Evolutionary conservation across 306 rosid species (phyloP).

Genomic region (Trichosanthes truncata): DNA sequence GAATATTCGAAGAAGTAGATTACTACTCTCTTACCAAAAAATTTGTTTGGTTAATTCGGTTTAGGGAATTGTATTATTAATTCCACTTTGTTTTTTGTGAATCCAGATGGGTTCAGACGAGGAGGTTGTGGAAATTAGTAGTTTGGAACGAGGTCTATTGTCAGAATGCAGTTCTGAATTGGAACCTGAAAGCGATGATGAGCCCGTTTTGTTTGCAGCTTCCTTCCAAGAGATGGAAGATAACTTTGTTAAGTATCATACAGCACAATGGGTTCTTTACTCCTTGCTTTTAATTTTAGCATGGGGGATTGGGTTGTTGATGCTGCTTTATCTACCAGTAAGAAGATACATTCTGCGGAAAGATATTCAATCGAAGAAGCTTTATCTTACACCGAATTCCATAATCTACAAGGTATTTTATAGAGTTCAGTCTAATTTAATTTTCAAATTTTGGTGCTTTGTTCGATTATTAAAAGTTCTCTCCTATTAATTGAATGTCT

Average conservation of each 20-base stretch:
- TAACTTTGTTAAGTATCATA: slow-evolving; percentile 49
- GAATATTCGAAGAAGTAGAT: background rate
- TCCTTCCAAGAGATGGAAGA: slow-evolving; percentile 72
- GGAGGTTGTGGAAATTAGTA: slow-evolving; percentile 53
- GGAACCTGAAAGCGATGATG: slow-evolving; percentile 28
- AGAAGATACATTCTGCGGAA: slow-evolving; percentile 55
- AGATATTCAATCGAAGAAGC: slow-evolving; percentile 63
- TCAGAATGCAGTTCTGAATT: slow-evolving; percentile 15
- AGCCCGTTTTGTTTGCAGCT: slow-evolving; percentile 45
- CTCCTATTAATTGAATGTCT: background rate
- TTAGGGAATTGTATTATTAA: background rate
- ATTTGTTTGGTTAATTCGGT: background rate
- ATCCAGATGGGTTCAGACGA: slow-evolving; percentile 31
- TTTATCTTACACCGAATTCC: slow-evolving; percentile 65
- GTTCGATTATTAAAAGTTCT: background rate
- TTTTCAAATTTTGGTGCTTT: background rate
- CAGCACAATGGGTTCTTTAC: slow-evolving; percentile 70
- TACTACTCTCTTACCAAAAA: background rate
- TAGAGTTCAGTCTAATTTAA: background rate
- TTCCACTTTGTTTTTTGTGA: background rate
- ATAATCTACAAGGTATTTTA: slow-evolving; percentile 60
- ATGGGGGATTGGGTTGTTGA: slow-evolving; percentile 78
- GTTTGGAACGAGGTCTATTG: slow-evolving; percentile 48
- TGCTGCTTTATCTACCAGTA: slow-evolving; percentile 71
- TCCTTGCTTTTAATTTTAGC: slow-evolving; percentile 59